These are phyloP conservation scores for Microthyrium microscopicum DNA, from an alignment of 2,329 filamentous ascomycete species.

Conservation along the genomic window DNA sequence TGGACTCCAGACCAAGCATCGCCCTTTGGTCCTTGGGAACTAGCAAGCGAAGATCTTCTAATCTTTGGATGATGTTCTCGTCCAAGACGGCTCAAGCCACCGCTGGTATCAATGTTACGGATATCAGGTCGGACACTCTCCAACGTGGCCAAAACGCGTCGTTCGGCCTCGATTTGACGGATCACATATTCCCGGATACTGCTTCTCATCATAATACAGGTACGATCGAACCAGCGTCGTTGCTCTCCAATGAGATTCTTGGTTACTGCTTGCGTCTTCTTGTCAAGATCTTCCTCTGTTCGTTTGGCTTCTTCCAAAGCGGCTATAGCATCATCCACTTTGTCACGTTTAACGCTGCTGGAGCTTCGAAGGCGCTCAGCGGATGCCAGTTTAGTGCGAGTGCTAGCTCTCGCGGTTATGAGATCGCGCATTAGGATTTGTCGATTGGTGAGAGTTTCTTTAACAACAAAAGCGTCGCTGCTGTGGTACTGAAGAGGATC, in stretches of 20 bases:
- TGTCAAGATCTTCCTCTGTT: constrained; percentile 63
- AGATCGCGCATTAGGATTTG: constrained; percentile 92
- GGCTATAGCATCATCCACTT: constrained; percentile 93
- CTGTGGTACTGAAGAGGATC: constrained; percentile 93
- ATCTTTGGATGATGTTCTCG: constrained; percentile 67
- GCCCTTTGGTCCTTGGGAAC: constrained; percentile 90
- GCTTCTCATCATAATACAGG: constrained; percentile 63
- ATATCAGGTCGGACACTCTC: constrained; percentile 89
- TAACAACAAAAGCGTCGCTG: constrained; percentile 90
- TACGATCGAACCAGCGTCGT: constrained; percentile 78
- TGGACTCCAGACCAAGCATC: constrained; percentile 95
- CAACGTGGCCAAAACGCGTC: constrained; percentile 78
- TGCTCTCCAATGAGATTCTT: constrained; percentile 77
- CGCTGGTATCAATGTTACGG: constrained; percentile 76
- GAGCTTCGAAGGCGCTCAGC: constrained; percentile 79
- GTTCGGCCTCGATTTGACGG: constrained; percentile 88
- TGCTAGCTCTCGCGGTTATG: constrained; percentile 73
- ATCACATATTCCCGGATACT: constrained; percentile 85
- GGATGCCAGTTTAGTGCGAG: constrained; percentile 65
- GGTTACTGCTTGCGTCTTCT: constrained; percentile 81
- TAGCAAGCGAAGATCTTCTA: constrained; percentile 61
- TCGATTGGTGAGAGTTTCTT: constrained; percentile 92
- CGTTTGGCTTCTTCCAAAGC: constrained; percentile 74
- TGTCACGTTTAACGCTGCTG: constrained; percentile 77
- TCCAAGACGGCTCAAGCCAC: constrained; percentile 76